Base-by-base conservation (phyloP, 805 yeast species). In the Metschnikowia aberdeeniae region DNA sequence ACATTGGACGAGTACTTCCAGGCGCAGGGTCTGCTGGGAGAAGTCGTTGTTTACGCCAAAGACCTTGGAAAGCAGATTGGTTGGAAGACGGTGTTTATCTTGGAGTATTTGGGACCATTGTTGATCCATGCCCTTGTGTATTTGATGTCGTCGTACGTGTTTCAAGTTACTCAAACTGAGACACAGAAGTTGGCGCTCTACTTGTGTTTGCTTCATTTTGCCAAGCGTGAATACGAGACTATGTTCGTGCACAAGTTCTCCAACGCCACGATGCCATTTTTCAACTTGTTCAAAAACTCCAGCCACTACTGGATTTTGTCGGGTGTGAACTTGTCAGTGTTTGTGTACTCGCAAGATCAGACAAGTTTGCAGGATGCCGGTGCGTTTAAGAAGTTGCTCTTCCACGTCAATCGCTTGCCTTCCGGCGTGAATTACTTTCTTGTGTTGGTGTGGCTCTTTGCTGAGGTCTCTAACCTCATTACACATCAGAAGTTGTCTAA, bases 1-100 rank as follows among this genome's bases (percentile, higher is more conserved):
- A 62, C 77, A 4, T 47, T 53, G 39, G 42, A 49, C 29, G 49
- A 53, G 34, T 51, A 47, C 13, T 66, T 84, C 34, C 64, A 61
- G 28, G 72, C 66, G n/a, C 75, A 75, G 47, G 78, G 78, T 1
- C 59, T 70, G 34, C 66, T 67, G 19, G 67, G 63, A 9, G 64
- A 59, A 0, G 58, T 72, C 20, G 72, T 67, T 11, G 69, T 89
- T 11, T 78, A 68, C 52, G 86, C 86, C 44, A 90, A 92, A 63
- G 99, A 92, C 60, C 72, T 92, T 50, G 99, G 99, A 17, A 89
- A 90, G 0, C 99, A 93, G 67, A 80, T 93, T 47, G 82, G 83
- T 4, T 93, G 97, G 97, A 78, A 86, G 67, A 77, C 89, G 3
- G 98, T 92, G n/a, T 93, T 82, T 60, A 56, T 88, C 42, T 70